Evolutionary conservation across 2,329 filamentous ascomycete species (phyloP), one percentile per base, ranked within the genome.

Genomic region (Dactylellina drechsleri): DNA sequence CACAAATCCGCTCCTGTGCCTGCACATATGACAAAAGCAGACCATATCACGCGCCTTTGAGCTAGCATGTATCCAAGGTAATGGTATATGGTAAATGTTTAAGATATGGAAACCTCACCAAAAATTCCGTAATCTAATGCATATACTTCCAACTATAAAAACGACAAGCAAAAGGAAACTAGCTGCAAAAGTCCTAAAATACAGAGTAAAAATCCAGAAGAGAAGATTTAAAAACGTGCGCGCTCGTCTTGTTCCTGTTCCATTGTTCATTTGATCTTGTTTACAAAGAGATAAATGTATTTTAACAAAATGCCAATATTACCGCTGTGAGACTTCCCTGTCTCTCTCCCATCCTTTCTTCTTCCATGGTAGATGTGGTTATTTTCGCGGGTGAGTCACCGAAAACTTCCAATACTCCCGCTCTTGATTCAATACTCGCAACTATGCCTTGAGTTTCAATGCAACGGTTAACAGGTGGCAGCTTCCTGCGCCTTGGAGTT

Each of bases 401-500:
- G 10, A 23, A 26, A n/a, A 18, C 8, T 47, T n/a, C 15, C 20
- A 53, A 26, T 31, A 43, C 53, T 26, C 50, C 41, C 31, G 20
- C 20, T n/a, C 26, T 43, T 16, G 4, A 16, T 15, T 36, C 56
- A 36, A 62, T 45, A 52, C 7, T 66, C 6, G 18, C 40, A 23
- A 28, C 15, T 41, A n/a, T 45, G 28, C 6, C 23, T 43, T n/a
- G 23, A 36, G 20, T 10, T 47, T n/a, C 45, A 60, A 47, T 16
- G 16, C 12, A 10, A 36, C 5, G 10, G 31, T 36, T 67, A 59
- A 64, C 71, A 75, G 8, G 20, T 60, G 5, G 41, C 36, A 23
- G 20, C 18, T 41, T 68, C 71, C 20, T 65, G 58, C 45, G 91
- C 91, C 86, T 95, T 96, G 74, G 95, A 96, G 91, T 98, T 99